Evolutionary conservation across 768 basidiomycete genomes (phyloP), one percentile per base, ranked within the genome.

Genomic region (Neoboletus brunneissimus): DNA sequence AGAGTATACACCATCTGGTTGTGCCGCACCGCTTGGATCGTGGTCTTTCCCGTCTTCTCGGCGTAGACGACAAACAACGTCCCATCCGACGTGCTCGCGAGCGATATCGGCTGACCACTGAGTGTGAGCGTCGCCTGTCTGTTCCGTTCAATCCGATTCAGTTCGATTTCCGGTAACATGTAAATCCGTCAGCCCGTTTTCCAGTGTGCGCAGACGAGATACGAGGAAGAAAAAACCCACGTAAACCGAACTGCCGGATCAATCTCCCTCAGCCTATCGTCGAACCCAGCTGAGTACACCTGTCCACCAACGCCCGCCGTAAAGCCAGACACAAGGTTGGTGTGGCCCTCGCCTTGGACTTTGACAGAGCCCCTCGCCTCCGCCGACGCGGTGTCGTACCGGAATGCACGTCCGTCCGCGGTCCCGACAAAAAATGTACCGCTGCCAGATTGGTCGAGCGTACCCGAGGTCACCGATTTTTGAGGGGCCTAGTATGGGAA

Each of bases 401-500:
- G 78, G 46, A 87, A 76, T 1, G 86, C 74, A 15, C 90, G 86
- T 1, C 94, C 93, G 58, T 93, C 90, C 5, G 87, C 85, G 0
- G 87, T 85, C 18, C 94, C 94, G 0, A 85, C 81, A 54, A 94
- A 76, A 76, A 96, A 91, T 0, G 91, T 92, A n/a, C 68, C 70
- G 7, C 20, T 45, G 0, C 52, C 60, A 2, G 78, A 67, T 3
- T 69, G 66, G 1, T 69, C 64, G 0, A 79, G 68, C 1, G 81
- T 69, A 18, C 82, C 77, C 0, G 89, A 79, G 0, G 88, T 96
- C 60, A 98, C 80, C 3, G 89, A 74, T 67, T 86, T 92, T 69
- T 93, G 89, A 16, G 93, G 86, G 6, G 86, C 93, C 86, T 94
- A 31, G 62, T 27, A 20, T 23, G 15, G 37, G 31, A 7, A 7